phyloP scores from a whole-genome alignment of 108 stramenopile species.

The Mediolabrus comicus region DNA sequence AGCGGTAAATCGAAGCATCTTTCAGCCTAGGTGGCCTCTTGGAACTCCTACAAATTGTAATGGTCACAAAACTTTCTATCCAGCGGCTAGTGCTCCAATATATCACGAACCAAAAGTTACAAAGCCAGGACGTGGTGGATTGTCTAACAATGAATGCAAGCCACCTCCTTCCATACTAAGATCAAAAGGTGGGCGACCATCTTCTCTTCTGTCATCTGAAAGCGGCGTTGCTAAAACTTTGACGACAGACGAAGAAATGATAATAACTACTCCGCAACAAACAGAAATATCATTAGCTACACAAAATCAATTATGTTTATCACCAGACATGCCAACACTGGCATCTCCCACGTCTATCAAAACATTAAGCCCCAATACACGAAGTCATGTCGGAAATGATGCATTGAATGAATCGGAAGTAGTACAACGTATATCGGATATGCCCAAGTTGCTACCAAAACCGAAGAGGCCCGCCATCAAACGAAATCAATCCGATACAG shows the following conservation, averaged over 20 bases:
- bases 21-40: background rate
- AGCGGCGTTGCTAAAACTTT: background rate
- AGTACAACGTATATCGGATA: slow-evolving; percentile 7
- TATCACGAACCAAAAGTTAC: background rate
- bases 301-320: background rate
- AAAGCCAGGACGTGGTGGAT: too few species aligned
- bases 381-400: background rate
- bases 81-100: background rate
- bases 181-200: background rate
- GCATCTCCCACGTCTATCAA: slow-evolving; percentile 34
- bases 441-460: slow-evolving; percentile 10
- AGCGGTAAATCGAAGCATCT: background rate
- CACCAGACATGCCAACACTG: slow-evolving; percentile 11
- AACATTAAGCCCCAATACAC: background rate
- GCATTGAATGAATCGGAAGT: slow-evolving; percentile 17
- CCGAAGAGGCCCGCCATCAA: background rate
- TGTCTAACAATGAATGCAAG: background rate
- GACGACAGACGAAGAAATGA: background rate
- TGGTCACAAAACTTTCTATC: background rate
- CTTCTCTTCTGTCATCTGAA: background rate
- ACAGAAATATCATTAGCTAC: too few species aligned
- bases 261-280: background rate
- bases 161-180: slow-evolving; percentile 1
- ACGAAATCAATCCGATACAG: slow-evolving; percentile 28
- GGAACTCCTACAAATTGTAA: background rate